Evolutionary conservation across 2,329 filamentous ascomycete genomes (phyloP), one percentile per base, ranked within the genome.

Genomic region (Incumbomyces lentus): DNA sequence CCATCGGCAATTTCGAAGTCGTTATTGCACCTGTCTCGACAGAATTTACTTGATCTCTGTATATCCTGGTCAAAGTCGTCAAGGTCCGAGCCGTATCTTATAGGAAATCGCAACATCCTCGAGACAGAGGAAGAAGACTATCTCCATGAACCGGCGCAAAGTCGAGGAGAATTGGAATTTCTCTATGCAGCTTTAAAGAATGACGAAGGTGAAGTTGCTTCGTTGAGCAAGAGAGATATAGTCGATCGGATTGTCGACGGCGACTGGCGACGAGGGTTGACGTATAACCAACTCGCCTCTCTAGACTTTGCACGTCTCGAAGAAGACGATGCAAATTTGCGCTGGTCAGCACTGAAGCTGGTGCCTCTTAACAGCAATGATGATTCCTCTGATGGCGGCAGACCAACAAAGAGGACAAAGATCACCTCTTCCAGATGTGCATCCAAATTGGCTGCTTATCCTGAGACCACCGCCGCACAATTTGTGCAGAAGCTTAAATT

Each of bases 401-500:
- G 52, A 51, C 43, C 49, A 44, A n/a, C 49, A 47, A 36, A 56
- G 46, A 50, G 49, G 57, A 60, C 44, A 13, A 48, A 57, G 56
- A 49, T 57, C 62, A 49, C 17, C 19, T 36, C 47, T n/a, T 26
- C 29, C 29, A 31, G 33, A 11, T 14, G 18, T 7, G 44, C 63
- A 58, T 3, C 61, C 63, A 35, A 16, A n/a, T 5, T 16, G 29
- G 26, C 41, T 12, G 38, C n/a, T 18, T 55, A 52, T 60, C 64
- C 18, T 53, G 59, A 48, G 62, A 64, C 52, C 58, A 85, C 93
- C 58, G 83, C 86, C 1, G 79, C 84, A 3, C 85, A 82, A 0
- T 94, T 94, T 62, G 70, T 93, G 32, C 77, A 78, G 53, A 83
- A 82, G 54, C 75, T 95, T 2, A 83, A 89, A 55, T 71, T 72